Conservation (phyloP, 148 eudicot species). For the Pouteria glomerata region DNA sequence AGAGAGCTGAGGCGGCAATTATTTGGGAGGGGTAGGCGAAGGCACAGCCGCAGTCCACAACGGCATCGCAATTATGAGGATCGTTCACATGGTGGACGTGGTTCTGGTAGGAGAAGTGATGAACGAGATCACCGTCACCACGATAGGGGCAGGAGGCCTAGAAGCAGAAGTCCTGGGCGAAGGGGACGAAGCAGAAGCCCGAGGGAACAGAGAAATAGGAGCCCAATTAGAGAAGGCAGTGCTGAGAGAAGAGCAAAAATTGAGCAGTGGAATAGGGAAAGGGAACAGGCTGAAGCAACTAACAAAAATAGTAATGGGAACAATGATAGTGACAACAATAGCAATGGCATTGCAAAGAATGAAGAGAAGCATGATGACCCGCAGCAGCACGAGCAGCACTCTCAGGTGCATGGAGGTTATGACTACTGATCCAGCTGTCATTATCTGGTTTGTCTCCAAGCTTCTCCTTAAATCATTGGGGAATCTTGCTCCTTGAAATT, state of each 20-base stretch:
- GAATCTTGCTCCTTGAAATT: neutral
- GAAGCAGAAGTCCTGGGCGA: constrained; percentile 90
- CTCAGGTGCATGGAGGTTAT: constrained; percentile 19
- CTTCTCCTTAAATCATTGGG: constrained; percentile 1
- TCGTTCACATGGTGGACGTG: constrained; percentile 63
- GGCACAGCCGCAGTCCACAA: constrained; percentile 75
- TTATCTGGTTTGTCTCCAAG: constrained; percentile 42
- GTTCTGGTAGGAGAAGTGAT: constrained; percentile 80
- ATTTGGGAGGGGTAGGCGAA: constrained; percentile 67
- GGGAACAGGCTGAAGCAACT: constrained; percentile 49
- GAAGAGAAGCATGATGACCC: constrained; percentile 35
- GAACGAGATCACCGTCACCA: constrained; percentile 54
- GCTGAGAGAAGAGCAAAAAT: constrained; percentile 98
- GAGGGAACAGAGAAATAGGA: constrained; percentile 67
- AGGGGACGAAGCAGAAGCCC: constrained; percentile 93
- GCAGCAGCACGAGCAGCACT: constrained; percentile 25
- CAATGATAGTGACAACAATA: constrained; percentile 24
- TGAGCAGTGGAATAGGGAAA: constrained; percentile 95
- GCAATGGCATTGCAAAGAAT: constrained; percentile 24
- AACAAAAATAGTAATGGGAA: constrained; percentile 24
- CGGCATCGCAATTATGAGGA: constrained; percentile 60
- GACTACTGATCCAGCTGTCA: constrained; percentile 12
- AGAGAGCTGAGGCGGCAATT: constrained; percentile 87
- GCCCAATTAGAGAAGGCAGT: constrained; percentile 83
- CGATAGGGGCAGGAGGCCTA: constrained; percentile 71